Conservation (phyloP, 2,329 filamentous ascomycete species). For the Claviceps sp. region DNA sequence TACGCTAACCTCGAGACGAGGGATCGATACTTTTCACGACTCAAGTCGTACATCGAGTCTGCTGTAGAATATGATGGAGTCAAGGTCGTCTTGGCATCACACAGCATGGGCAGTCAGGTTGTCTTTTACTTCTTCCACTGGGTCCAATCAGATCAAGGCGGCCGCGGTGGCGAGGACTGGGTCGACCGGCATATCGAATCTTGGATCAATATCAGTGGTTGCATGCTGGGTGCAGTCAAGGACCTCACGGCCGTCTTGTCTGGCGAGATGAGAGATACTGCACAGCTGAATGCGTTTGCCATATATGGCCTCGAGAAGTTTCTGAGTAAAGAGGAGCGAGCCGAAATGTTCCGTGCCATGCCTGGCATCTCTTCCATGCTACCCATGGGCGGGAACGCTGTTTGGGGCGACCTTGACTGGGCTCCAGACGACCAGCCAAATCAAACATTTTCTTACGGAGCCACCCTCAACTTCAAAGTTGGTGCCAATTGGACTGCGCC, state of each 20-base stretch:
- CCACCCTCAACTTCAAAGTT: slow-evolving; percentile 69
- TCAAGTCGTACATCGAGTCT: slow-evolving; percentile 84
- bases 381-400: slow-evolving; percentile 78
- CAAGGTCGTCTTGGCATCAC: slow-evolving; percentile 78
- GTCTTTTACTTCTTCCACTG: slow-evolving; percentile 70
- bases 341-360: slow-evolving; percentile 92
- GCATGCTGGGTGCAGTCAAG: slow-evolving; percentile 92
- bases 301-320: slow-evolving; percentile 97
- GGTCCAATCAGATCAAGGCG: slow-evolving; percentile 68
- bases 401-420: slow-evolving; percentile 86
- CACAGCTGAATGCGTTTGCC: slow-evolving; percentile 88
- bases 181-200: slow-evolving; percentile 81
- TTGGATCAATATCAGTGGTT: slow-evolving; percentile 97
- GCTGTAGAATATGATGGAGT: slow-evolving; percentile 58
- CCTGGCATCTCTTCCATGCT: slow-evolving; percentile 94
- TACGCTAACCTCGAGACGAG: slow-evolving; percentile 81
- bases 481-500: slow-evolving; percentile 50
- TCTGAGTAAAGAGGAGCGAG: slow-evolving; percentile 75
- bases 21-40: slow-evolving; percentile 84
- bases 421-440: slow-evolving; percentile 75
- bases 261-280: slow-evolving; percentile 96
- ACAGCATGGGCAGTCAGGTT: slow-evolving; percentile 97
- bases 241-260: slow-evolving; percentile 81
- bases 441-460: slow-evolving; percentile 63
- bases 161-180: slow-evolving; percentile 73